Base-by-base conservation (phyloP, 2,329 filamentous ascomycete genomes). In the Talaromyces piceae region DNA sequence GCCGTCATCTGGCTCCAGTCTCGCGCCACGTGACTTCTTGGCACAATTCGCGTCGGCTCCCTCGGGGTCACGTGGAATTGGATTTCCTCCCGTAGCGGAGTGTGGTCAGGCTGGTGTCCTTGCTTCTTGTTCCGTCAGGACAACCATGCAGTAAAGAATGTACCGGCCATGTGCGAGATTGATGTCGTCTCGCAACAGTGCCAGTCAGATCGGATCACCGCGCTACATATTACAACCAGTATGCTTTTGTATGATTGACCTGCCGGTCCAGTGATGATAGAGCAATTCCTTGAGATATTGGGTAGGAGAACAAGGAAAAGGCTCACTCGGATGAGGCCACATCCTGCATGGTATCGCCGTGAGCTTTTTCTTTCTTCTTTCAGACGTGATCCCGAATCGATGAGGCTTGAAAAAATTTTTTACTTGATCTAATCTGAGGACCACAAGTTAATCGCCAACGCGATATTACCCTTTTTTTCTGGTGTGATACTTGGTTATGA, bases 381-480 rank as follows among this genome's bases (percentile, higher is more conserved):
- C 45, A 5, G 25, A 25, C n/a, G 18, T 20, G 33, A 16, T n/a
- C 50, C 45, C 43, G 54, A 58, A 59, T 64, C 70, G 59, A 61
- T 78, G 76, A 59, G 72, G 76, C 60, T 52, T 55, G 52, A 70
- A 68, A 74, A n/a, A n/a, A n/a, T n/a, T n/a, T n/a, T n/a, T 74
- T 68, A 79, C 78, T 81, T 81, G 77, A 80, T 81, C 77, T 80
- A 80, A 80, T 80, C 77, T 78, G 77, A 80, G 52, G 52, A 45
- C 41, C 25, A 18, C n/a, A 33, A 16, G n/a, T n/a, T n/a, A 18
- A 33, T 33, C 31, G 31, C 7, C 33, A 9, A n/a, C 20, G 7
- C 3, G n/a, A 18, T 37, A 7, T 16, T 37, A 16, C 9, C 16
- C 20, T 20, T 37, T 20, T 18, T 37, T 11, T 33, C n/a, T n/a